A percentile compares a stretch with the other conserved stretches of the same genome.
phyloP scores from a whole-genome alignment of 345 rosid species.

The Durio zibethinus region DNA sequence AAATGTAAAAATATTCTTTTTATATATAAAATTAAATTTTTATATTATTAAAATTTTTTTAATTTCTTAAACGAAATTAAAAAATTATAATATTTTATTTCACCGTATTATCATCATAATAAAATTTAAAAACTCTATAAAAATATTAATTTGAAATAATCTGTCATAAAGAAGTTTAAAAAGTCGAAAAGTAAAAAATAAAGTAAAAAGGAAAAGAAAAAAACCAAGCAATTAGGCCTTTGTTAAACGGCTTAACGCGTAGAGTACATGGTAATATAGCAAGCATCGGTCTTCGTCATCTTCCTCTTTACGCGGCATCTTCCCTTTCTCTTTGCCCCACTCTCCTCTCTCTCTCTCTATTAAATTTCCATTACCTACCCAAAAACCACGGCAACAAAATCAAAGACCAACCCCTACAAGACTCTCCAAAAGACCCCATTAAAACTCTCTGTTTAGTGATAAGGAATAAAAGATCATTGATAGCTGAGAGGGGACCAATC shows the following conservation, averaged over 20 bases:
- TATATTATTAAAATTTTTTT: too few relatives aligned
- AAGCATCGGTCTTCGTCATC: conserved; percentile 23
- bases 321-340: conserved; percentile 5
- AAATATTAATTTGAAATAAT: too few relatives aligned
- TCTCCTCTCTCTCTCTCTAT: neutral
- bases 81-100: too few relatives aligned
- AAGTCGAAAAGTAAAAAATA: neutral
- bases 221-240: too few relatives aligned
- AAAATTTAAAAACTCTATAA: too few relatives aligned
- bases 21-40: too few relatives aligned
- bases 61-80: too few relatives aligned
- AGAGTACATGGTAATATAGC: conserved; percentile 23
- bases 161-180: too few relatives aligned
- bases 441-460: neutral
- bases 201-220: neutral
- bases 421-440: neutral
- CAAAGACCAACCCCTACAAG: neutral
- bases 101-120: too few relatives aligned
- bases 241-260: conserved; percentile 51
- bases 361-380: neutral
- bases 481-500: neutral
- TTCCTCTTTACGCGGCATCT: conserved; percentile 55
- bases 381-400: neutral
- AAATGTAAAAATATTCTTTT: too few relatives aligned
- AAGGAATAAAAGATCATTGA: neutral